These are phyloP conservation scores for Talaromyces sp. DNA, from an alignment of 2,329 filamentous ascomycete species.

Conservation along the genomic window DNA sequence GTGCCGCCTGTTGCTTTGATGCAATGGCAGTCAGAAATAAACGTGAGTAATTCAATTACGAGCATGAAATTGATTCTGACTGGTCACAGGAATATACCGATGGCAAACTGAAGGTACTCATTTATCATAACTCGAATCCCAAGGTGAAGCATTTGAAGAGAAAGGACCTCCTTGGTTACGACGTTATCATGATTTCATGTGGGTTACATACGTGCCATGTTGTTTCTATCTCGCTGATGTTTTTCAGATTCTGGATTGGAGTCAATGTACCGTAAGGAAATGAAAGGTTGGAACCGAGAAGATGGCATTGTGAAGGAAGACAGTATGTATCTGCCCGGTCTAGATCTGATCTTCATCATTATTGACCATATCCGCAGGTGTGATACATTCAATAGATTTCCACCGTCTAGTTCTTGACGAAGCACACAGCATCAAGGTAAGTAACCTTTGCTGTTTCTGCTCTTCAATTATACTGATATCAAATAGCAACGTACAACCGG, in stretches of 20 bases:
- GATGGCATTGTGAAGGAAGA: constrained; percentile 75
- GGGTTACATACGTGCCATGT: constrained; percentile 44
- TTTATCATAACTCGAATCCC: constrained; percentile 81
- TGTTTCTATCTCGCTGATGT: not conserved
- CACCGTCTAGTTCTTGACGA: constrained; percentile 93
- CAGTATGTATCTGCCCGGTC: constrained; percentile 34
- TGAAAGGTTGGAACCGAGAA: constrained; percentile 79
- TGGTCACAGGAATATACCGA: constrained; percentile 61
- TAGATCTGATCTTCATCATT: not conserved
- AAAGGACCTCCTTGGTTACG: constrained; percentile 71
- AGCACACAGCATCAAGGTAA: constrained; percentile 83
- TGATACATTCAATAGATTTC: constrained; percentile 80
- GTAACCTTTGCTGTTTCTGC: not conserved
- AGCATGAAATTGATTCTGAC: not conserved
- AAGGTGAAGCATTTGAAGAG: constrained; percentile 72
- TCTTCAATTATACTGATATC: constrained; percentile 5
- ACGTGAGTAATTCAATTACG: constrained; percentile 40
- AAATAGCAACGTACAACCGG: constrained; percentile 64
- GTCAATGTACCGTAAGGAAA: constrained; percentile 86
- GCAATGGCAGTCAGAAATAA: constrained; percentile 86
- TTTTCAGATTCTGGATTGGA: constrained; percentile 62
- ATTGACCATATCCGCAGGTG: constrained; percentile 42
- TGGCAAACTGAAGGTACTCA: constrained; percentile 80
- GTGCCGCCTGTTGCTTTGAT: constrained; percentile 91
- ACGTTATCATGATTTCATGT: constrained; percentile 98